A percentile compares a stretch with the other conserved stretches of the same genome.
phyloP scores from a whole-genome alignment of 257 asterid genomes.

The Euphrasia confusa region DNA sequence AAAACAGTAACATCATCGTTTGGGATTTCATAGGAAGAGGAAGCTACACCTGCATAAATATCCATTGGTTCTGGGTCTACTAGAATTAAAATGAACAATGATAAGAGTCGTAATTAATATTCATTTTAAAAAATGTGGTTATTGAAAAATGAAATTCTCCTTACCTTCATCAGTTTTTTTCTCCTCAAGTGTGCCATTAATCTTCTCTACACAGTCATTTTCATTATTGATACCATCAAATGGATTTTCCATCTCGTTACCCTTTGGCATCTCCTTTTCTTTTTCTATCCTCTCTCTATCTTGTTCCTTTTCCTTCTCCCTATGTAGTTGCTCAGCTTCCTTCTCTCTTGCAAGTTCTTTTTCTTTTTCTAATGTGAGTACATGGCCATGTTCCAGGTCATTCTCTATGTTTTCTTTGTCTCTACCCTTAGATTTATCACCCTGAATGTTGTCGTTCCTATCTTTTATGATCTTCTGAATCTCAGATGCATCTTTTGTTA shows the following conservation, averaged over 20 bases:
- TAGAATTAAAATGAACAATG: background rate
- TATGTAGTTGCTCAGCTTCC: slow-evolving; percentile 43
- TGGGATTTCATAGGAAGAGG: slow-evolving; percentile 47
- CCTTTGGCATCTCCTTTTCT: slow-evolving; percentile 39
- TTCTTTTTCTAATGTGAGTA: slow-evolving; percentile 30
- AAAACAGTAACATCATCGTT: slow-evolving; percentile 46
- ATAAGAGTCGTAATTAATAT: no score
- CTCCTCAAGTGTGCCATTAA: slow-evolving; percentile 35
- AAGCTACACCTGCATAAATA: slow-evolving; percentile 40
- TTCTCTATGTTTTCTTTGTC: slow-evolving; percentile 42
- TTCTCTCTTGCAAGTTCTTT: slow-evolving; percentile 29
- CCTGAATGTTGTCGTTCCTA: slow-evolving; percentile 45
- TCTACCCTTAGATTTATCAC: slow-evolving; percentile 48
- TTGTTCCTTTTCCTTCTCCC: slow-evolving; percentile 37
- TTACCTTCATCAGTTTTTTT: slow-evolving; percentile 46
- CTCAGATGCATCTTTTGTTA: slow-evolving; percentile 60
- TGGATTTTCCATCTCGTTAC: slow-evolving; percentile 53
- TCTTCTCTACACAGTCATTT: slow-evolving; percentile 35
- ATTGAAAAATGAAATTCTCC: background rate
- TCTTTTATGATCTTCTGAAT: slow-evolving; percentile 59
- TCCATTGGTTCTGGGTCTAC: slow-evolving; percentile 67
- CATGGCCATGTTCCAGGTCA: slow-evolving; percentile 39
- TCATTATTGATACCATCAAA: slow-evolving; percentile 36
- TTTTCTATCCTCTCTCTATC: slow-evolving; percentile 9
- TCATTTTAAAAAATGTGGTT: no score